Evolutionary conservation across 768 basidiomycete genomes (phyloP).

Genomic region (Podaxis sp.): DNA sequence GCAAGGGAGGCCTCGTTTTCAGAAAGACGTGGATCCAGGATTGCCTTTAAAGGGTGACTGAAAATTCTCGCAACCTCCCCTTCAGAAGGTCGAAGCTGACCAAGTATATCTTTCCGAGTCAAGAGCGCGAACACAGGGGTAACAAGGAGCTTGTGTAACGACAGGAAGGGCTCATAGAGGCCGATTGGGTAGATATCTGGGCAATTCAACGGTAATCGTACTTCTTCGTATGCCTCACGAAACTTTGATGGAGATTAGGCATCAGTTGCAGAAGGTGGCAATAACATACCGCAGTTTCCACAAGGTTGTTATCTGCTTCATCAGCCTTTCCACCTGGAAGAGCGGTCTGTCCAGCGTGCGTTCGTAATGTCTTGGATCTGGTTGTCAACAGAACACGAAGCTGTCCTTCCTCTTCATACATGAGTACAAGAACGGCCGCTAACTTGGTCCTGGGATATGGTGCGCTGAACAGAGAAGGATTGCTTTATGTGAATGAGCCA

Average conservation of each 20-base stretch:
- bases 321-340: constrained; percentile 81
- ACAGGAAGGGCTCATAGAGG: constrained; percentile 63
- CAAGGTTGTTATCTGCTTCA: constrained; percentile 54
- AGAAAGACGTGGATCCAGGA: constrained; percentile 59
- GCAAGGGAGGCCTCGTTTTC: constrained; percentile 46
- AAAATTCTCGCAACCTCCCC: constrained; percentile 82
- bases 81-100: constrained; percentile 49
- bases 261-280: constrained; percentile 1
- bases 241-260: constrained; percentile 40
- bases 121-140: constrained; percentile 78
- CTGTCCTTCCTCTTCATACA: constrained; percentile 68
- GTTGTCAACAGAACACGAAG: constrained; percentile 84
- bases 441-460: constrained; percentile 40
- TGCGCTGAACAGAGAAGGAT: constrained; percentile 26
- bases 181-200: constrained; percentile 60
- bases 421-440: constrained; percentile 76
- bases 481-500: constrained; percentile 13
- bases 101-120: constrained; percentile 50
- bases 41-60: constrained; percentile 70
- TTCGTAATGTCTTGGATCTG: constrained; percentile 69
- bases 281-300: constrained; percentile 71
- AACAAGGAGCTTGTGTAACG: constrained; percentile 67
- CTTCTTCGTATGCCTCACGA: constrained; percentile 86
- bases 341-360: constrained; percentile 81
- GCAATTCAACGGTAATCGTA: constrained; percentile 58